Base-by-base conservation (phyloP, 139 green algal genomes). In the Pseudopediastrum boryanum region DNA sequence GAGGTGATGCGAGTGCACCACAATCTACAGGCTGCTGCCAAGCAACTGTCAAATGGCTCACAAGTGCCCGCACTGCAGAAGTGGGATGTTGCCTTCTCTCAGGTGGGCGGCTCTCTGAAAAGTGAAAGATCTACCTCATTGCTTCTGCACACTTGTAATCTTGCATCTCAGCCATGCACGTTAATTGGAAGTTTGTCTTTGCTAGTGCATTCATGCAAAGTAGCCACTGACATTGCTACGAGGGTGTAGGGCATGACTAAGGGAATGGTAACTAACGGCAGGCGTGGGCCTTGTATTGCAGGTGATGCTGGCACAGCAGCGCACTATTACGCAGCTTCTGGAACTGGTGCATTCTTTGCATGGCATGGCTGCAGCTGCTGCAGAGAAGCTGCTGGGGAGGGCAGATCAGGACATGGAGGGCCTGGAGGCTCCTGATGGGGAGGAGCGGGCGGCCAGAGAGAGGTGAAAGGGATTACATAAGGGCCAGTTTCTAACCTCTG, bases 221-320 rank as follows among this genome's bases (percentile, higher is more conserved):
- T n/a, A n/a, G n/a, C n/a, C n/a, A n/a, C n/a, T n/a, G n/a, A n/a
- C n/a, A n/a, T n/a, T n/a, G n/a, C n/a, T n/a, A n/a, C n/a, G n/a
- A n/a, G n/a, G n/a, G n/a, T n/a, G n/a, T n/a, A n/a, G n/a, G n/a
- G n/a, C n/a, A n/a, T n/a, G n/a, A n/a, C n/a, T n/a, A n/a, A n/a
- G n/a, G n/a, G n/a, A n/a, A n/a, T n/a, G n/a, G n/a, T n/a, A n/a
- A n/a, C n/a, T n/a, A n/a, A n/a, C n/a, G n/a, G n/a, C n/a, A n/a
- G n/a, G n/a, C n/a, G n/a, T n/a, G n/a, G n/a, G n/a, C n/a, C n/a
- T n/a, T n/a, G n/a, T n/a, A n/a, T n/a, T 67, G 62, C 85, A 92
- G 83, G 84, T 90, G 38, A 87, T 93, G 87, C 69, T 90, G 46
- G 75, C 81, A 5, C 88, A 92, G 85, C 87, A 92, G 79, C 84